Conservation (phyloP, 148 eudicot species). For the Drosera capensis region DNA sequence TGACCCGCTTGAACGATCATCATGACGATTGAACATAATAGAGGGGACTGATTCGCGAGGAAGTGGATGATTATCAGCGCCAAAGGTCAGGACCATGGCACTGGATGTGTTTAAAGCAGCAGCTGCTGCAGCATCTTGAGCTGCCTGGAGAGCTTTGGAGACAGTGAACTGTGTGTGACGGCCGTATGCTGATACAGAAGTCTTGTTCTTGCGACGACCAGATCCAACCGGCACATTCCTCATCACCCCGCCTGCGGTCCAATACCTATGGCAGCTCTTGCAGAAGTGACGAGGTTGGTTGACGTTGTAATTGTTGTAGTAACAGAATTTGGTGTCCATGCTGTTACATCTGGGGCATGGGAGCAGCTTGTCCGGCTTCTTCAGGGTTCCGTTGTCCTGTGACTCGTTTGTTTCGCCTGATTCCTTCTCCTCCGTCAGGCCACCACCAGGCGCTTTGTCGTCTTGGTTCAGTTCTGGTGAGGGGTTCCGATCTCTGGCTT, state of each 20-base stretch:
- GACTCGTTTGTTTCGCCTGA: conserved; percentile 19
- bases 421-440: conserved; percentile 21
- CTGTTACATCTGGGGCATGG: conserved; percentile 96
- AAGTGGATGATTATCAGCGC: conserved; percentile 23
- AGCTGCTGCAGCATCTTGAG: no score
- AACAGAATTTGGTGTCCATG: conserved; percentile 96
- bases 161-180: conserved; percentile 45
- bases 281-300: conserved; percentile 93
- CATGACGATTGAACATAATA: conserved; percentile 22
- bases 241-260: conserved; percentile 99
- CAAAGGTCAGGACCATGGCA: conserved; percentile 54
- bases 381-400: conserved; percentile 37
- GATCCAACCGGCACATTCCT: conserved; percentile 88
- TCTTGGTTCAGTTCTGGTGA: no score
- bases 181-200: conserved; percentile 29
- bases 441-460: conserved; percentile 8
- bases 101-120: conserved; percentile 27
- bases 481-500: no score
- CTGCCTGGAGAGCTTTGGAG: conserved; percentile 52
- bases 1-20: conserved; percentile 42
- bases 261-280: conserved; percentile 88
- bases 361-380: conserved; percentile 83
- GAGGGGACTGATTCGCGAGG: conserved; percentile 37
- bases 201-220: conserved; percentile 87
- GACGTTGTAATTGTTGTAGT: conserved; percentile 83